Evolutionary conservation across 2,329 filamentous ascomycete genomes (phyloP), one percentile per base, ranked within the genome.

Genomic region (Colletotrichum filicis): DNA sequence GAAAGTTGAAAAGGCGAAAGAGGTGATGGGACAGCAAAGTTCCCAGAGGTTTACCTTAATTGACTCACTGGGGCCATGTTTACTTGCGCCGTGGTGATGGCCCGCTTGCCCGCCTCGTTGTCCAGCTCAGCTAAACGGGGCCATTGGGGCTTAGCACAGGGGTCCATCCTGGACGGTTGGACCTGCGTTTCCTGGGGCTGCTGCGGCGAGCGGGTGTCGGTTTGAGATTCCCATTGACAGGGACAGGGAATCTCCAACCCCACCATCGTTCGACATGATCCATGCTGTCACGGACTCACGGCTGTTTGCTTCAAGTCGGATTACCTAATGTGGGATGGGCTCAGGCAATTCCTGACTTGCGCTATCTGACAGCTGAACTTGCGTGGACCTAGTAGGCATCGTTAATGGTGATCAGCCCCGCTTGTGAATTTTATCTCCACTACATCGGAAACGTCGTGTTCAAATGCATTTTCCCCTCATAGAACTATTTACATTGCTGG

Each of bases 61-160:
- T 66, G 37, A 73, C 60, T 64, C 66, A 69, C n/a, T 52, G 28
- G n/a, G n/a, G 30, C 32, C 24, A 37, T 73, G 71, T 73, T 70
- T 73, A 66, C 66, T 52, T 69, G 32, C 26, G 37, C 60, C 42
- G 7, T 52, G 37, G 26, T 46, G 35, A 26, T 58, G 56, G 68
- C 42, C 26, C 63, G n/a, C 32, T 32, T 57, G 64, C 35, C 53
- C 24, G 22, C 49, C 26, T 58, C 46, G 55, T 73, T 56, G 49
- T 63, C 35, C 28, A 56, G 52, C 26, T 46, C 58, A 67, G 37
- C 59, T 59, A 24, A 60, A 35, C 32, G 69, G 66, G 65, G 24
- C n/a, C 7, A 14, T 57, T 60, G 55, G 66, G 60, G 60, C 70
- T 60, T 46, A 42, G 60, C 67, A 30, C 58, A 61, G 35, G 66